A percentile compares a stretch with the other conserved stretches of the same genome.
Conservation (phyloP, 2,329 filamentous ascomycete species). For the Curvularia lunata region DNA sequence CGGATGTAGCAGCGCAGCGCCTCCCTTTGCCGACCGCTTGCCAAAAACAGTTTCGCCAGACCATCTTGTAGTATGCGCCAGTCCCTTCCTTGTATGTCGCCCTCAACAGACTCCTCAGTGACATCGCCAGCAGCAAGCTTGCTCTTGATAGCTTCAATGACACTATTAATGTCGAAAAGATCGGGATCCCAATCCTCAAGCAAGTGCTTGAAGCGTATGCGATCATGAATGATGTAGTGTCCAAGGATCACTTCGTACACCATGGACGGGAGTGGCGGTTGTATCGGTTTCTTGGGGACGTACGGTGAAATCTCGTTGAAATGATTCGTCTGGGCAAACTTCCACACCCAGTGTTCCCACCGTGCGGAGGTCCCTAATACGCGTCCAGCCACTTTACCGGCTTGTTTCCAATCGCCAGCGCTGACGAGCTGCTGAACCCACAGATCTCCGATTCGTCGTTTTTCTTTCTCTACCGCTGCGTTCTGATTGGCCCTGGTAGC, state of each 20-base stretch:
- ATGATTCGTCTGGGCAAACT: conserved; percentile 82
- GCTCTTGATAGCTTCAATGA: conserved; percentile 80
- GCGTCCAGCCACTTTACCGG: conserved; percentile 80
- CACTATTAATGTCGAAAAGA: conserved; percentile 77
- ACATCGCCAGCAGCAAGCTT: conserved; percentile 79
- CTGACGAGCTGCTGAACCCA: conserved; percentile 89
- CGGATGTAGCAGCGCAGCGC: conserved; percentile 88
- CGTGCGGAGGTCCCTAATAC: conserved; percentile 78
- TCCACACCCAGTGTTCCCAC: conserved; percentile 97
- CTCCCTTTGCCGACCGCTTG: conserved; percentile 79
- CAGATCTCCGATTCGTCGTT: conserved; percentile 85
- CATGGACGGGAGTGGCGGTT: conserved; percentile 77
- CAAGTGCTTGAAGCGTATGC: conserved; percentile 75
- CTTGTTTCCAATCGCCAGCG: conserved; percentile 74
- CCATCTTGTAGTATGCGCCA: conserved; percentile 91
- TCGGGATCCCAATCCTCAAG: conserved; percentile 84
- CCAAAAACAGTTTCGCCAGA: conserved; percentile 82
- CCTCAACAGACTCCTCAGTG: conserved; percentile 75
- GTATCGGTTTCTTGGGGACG: conserved; percentile 78
- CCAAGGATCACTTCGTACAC: conserved; percentile 90
- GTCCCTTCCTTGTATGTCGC: conserved; percentile 74
- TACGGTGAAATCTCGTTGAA: conserved; percentile 89
- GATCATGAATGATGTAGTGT: conserved; percentile 83
- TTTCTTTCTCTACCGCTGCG: conserved; percentile 81
- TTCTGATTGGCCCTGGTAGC: conserved; percentile 62